Evolutionary conservation across 2,329 filamentous ascomycete genomes (phyloP).

Genomic region (Penicillium sp.): DNA sequence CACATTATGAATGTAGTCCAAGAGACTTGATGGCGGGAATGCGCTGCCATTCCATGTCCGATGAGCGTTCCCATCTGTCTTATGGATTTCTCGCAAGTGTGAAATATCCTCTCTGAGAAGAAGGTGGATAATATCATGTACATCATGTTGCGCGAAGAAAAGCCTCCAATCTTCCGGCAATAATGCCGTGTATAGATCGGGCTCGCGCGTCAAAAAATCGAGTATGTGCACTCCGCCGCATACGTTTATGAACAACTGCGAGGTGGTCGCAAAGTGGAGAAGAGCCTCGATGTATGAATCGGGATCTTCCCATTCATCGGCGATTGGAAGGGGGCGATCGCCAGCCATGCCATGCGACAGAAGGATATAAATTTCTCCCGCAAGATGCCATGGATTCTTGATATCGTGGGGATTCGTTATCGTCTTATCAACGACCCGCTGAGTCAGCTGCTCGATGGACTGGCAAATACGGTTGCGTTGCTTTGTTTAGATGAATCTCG

Average conservation of each 20-base stretch:
- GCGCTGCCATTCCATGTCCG: constrained; percentile 42
- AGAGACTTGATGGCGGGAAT: constrained; percentile 51
- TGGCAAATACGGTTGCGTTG: too few species aligned
- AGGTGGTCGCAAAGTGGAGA: constrained; percentile 67
- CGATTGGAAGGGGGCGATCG: constrained; percentile 58
- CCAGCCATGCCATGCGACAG: constrained; percentile 39
- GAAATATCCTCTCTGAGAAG: constrained; percentile 71
- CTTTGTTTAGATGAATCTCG: too few species aligned
- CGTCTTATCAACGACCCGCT: constrained; percentile 12
- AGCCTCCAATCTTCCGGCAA: constrained; percentile 74
- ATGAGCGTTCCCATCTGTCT: constrained; percentile 6
- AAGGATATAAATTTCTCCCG: not conserved
- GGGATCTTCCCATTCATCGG: constrained; percentile 60
- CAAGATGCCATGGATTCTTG: constrained; percentile 3
- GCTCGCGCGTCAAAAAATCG: constrained; percentile 85
- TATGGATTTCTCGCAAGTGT: constrained; percentile 26
- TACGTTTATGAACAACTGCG: constrained; percentile 74
- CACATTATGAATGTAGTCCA: constrained; percentile 67
- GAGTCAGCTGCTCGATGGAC: not conserved
- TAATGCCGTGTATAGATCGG: constrained; percentile 71
- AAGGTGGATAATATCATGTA: constrained; percentile 72
- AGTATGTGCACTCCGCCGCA: constrained; percentile 96
- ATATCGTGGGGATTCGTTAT: constrained; percentile 17
- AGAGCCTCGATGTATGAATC: constrained; percentile 76
- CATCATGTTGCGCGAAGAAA: constrained; percentile 65